Base-by-base conservation (phyloP, 306 rosid genomes). In the Morella rubra region DNA sequence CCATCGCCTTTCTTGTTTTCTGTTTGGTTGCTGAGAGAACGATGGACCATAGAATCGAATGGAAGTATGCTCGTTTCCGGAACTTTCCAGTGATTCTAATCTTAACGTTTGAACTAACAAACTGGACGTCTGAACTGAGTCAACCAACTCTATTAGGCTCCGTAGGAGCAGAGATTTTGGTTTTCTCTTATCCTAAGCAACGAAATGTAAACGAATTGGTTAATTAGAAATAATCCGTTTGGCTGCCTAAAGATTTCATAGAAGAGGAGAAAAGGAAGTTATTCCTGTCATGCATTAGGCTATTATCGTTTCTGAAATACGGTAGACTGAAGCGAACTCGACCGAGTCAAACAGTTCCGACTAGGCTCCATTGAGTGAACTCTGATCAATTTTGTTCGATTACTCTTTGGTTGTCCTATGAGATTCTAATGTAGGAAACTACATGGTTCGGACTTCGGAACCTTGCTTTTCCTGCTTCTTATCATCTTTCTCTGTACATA, bases 21-120 rank as follows among this genome's bases (percentile, higher is more conserved):
- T 49, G 77, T 72, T 83, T 80, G 75, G 72, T 58, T 75, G 27
- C 85, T 69, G 53, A 73, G 73, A 73, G 82, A 51, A 73, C 52
- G 47, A 49, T 4, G 73, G 72, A 54, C 61, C 16, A 32, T 41
- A 44, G 54, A 37, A 49, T 27, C 66, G 20, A 62, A 22, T 22
- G 8, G 22, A 9, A 16, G 45, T 45, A n/a, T 9, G 40, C 9
- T 50, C 15, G 22, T 7, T 53, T 19, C 2, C 44, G 19, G 49
- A 15, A 58, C 41, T 41, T 65, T 65, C 15, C 15, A 71, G 44
- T 76, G 22, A 37, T 52, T 45, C 13, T 22, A 12, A 1, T 59
- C n/a, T 16, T 44, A 8, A 66, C 41, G 5, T 27, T 15, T 32
- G 67, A 13, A 60, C 67, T 13, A 60, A 24, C 44, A 27, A 66